Evolutionary conservation across 2,329 filamentous ascomycete genomes (phyloP).

Genomic region (Fusarium chlamydosporum): DNA sequence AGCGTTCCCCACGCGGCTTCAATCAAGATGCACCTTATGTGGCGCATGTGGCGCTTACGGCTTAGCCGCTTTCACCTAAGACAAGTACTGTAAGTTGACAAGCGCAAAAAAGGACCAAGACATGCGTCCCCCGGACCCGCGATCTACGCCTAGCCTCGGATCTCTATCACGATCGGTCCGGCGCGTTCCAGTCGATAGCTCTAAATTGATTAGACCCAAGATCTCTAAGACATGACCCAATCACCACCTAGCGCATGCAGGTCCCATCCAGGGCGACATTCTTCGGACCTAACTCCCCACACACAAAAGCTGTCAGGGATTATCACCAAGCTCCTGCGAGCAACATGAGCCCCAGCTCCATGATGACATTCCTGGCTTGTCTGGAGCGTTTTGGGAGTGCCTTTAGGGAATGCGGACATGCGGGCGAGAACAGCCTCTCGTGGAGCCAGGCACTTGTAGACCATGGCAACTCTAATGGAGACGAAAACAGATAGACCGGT

Average conservation of each 20-base stretch:
- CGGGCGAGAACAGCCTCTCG: constrained; percentile 35
- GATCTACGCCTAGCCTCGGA: constrained; percentile 9
- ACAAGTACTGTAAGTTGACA: neutral
- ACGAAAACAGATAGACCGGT: constrained; percentile 37
- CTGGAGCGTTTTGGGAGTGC: constrained; percentile 25
- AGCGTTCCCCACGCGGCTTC: constrained; percentile 1
- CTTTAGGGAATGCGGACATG: constrained; percentile 33
- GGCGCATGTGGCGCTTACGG: constrained; percentile 31
- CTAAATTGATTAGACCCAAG: constrained; percentile 16
- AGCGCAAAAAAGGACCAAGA: constrained; percentile 24
- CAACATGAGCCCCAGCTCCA: constrained; percentile 13
- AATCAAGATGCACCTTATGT: constrained; percentile 4
- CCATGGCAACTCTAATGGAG: constrained; percentile 37
- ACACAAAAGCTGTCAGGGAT: constrained; percentile 16
- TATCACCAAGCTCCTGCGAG: constrained; percentile 3
- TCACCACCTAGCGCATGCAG: constrained; percentile 25
- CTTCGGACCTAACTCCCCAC: constrained; percentile 29
- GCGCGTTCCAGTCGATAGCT: constrained; percentile 39
- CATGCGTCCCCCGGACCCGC: neutral
- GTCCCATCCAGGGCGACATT: constrained; percentile 36
- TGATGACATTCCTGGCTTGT: constrained; percentile 37
- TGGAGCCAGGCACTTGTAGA: constrained; percentile 12
- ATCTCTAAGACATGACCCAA: constrained; percentile 22
- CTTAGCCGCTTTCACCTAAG: constrained; percentile 34
- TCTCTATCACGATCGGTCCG: constrained; percentile 38